These are phyloP conservation scores for Lavandula angustifolia DNA, from an alignment of 257 asterid genomes.

Conservation along the genomic window DNA sequence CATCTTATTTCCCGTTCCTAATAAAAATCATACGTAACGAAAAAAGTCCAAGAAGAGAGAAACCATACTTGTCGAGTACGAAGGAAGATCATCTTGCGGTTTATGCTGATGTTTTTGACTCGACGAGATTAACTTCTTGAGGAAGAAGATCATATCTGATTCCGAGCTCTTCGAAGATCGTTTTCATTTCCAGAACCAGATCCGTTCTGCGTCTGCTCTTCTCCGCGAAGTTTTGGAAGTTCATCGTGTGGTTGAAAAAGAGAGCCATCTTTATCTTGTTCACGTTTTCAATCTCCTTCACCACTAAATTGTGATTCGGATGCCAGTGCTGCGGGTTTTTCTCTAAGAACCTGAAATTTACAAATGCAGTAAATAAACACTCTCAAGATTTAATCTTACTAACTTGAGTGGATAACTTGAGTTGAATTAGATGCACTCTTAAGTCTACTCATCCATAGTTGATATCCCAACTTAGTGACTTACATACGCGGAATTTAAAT, in stretches of 20 bases:
- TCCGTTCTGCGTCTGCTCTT: slow-evolving; percentile 67
- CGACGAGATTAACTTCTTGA: slow-evolving; percentile 69
- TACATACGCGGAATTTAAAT: neutral
- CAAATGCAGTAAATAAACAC: too few species aligned
- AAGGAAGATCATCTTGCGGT: slow-evolving; percentile 38
- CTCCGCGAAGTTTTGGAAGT: slow-evolving; percentile 79
- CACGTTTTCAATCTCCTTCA: slow-evolving; percentile 84
- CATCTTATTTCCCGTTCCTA: neutral
- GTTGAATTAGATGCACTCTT: neutral
- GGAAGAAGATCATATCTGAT: slow-evolving; percentile 84
- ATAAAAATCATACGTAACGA: too few species aligned
- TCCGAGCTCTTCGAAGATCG: slow-evolving; percentile 69
- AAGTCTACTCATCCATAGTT: neutral
- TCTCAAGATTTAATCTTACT: too few species aligned
- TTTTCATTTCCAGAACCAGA: slow-evolving; percentile 79
- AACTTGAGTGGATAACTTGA: neutral
- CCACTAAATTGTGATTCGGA: slow-evolving; percentile 81
- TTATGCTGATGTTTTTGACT: slow-evolving; percentile 40
- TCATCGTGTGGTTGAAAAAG: slow-evolving; percentile 82
- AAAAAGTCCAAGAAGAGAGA: neutral
- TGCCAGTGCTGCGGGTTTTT: slow-evolving; percentile 71
- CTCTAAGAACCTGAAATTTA: slow-evolving; percentile 70
- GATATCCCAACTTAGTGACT: neutral
- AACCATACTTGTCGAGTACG: slow-evolving; percentile 2
- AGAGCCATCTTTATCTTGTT: slow-evolving; percentile 88